Percentiles rank a stretch among this genome's conserved stretches.
Conservation (phyloP, 179 eudicot species). For the Vitellaria paradoxa region DNA sequence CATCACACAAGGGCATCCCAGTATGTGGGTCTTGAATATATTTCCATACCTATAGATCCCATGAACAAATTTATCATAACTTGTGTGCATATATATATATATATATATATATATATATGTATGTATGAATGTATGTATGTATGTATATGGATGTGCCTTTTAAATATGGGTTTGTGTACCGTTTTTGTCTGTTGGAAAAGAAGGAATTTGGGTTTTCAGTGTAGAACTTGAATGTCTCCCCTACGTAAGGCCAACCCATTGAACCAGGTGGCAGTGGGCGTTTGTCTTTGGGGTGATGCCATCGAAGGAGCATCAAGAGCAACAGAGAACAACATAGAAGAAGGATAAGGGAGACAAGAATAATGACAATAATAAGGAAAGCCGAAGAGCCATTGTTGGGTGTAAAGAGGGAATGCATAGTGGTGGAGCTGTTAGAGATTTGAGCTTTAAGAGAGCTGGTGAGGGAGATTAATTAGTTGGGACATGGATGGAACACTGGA, state of each 20-base stretch:
- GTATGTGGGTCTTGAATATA: slow-evolving; percentile 76
- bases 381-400: neutral
- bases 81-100: too few species aligned
- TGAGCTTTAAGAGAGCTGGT: too few species aligned
- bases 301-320: slow-evolving; percentile 2
- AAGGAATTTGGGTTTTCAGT: slow-evolving; percentile 75
- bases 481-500: too few species aligned
- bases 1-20: slow-evolving; percentile 95
- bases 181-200: slow-evolving; percentile 56
- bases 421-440: neutral
- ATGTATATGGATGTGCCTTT: too few species aligned
- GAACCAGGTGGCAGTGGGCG: slow-evolving; percentile 73
- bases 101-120: too few species aligned
- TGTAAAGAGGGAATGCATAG: neutral
- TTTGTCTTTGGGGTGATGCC: slow-evolving; percentile 22
- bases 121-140: too few species aligned
- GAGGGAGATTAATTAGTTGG: neutral
- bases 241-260: slow-evolving; percentile 92
- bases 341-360: neutral
- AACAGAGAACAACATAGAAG: neutral
- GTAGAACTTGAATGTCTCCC: slow-evolving; percentile 84
- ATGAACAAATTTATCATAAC: too few species aligned
- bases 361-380: too few species aligned
- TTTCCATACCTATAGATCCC: slow-evolving; percentile 56
- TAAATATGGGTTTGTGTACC: slow-evolving; percentile 24